These are phyloP conservation scores for Ceratocystis lukuohia DNA, from an alignment of 2,329 filamentous ascomycete genomes.

Conservation along the genomic window DNA sequence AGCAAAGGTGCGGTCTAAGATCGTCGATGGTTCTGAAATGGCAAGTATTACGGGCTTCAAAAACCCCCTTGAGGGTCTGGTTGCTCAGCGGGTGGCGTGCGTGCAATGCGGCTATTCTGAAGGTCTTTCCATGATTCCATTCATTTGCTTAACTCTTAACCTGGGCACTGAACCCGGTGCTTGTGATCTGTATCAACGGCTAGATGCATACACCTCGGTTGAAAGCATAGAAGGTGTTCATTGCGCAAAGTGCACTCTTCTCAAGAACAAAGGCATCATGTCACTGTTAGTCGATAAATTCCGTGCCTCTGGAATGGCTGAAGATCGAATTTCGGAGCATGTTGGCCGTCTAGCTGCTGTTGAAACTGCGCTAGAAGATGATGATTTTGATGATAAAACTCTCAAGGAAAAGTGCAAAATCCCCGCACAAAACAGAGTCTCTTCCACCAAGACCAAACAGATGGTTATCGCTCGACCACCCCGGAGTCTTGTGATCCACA, in stretches of 20 bases:
- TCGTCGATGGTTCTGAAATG: constrained; percentile 29
- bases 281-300: constrained; percentile 30
- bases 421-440: constrained; percentile 52
- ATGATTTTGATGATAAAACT: constrained; percentile 63
- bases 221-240: constrained; percentile 83
- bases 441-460: constrained; percentile 78
- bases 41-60: constrained; percentile 32
- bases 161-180: constrained; percentile 48
- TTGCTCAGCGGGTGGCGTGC: constrained; percentile 82
- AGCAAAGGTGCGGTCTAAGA: constrained; percentile 27
- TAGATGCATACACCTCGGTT: constrained; percentile 73
- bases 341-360: constrained; percentile 49
- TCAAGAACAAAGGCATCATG: constrained; percentile 41
- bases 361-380: constrained; percentile 57
- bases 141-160: constrained; percentile 83
- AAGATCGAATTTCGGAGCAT: constrained; percentile 39
- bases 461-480: constrained; percentile 74
- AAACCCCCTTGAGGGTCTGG: constrained; percentile 76
- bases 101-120: constrained; percentile 75
- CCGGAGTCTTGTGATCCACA: constrained; percentile 66
- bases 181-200: constrained; percentile 62
- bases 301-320: constrained; percentile 25
- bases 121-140: constrained; percentile 77
- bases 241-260: constrained; percentile 78
- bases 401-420: constrained; percentile 52